Evolutionary conservation across 805 yeast species (phyloP).

Genomic region (Saccharomycopsis selenospora): DNA sequence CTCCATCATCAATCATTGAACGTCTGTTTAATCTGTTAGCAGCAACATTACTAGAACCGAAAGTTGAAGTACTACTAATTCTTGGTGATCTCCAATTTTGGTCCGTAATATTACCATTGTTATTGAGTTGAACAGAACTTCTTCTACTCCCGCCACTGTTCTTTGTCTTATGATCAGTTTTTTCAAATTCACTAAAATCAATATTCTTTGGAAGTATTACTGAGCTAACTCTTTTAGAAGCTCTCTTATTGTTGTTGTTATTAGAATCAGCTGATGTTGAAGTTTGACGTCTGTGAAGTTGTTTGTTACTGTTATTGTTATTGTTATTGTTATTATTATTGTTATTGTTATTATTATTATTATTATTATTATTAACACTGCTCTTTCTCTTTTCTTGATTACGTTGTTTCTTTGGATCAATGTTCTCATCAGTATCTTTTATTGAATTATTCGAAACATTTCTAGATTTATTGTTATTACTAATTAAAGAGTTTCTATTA

Average conservation of each 20-base stretch:
- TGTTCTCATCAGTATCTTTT: conserved; percentile 10
- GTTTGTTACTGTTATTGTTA: too few species aligned
- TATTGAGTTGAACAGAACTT: not conserved
- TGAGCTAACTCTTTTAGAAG: conserved; percentile 11
- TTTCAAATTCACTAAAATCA: conserved; percentile 20
- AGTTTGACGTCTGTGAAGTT: not conserved
- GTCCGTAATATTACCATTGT: not conserved
- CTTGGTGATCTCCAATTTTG: conserved; percentile 9
- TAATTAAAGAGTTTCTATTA: not conserved
- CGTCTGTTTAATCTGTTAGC: not conserved
- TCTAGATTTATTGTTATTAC: conserved; percentile 7
- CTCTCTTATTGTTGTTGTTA: conserved; percentile 4
- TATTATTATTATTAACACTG: not conserved
- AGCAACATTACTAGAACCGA: not conserved
- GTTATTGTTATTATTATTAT: too few species aligned
- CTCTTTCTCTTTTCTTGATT: conserved; percentile 4
- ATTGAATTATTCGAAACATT: conserved; percentile 4
- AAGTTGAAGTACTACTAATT: conserved; percentile 6
- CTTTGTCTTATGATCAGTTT: conserved; percentile 1
- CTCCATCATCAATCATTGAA: conserved; percentile 1
- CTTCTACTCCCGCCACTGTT: conserved; percentile 2
- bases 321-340: too few species aligned
- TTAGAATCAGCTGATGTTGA: not conserved
- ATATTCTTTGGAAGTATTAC: conserved; percentile 5
- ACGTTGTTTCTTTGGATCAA: conserved; percentile 9